phyloP scores from a whole-genome alignment of 106 monocot species.

The Cymbidium sinense region DNA sequence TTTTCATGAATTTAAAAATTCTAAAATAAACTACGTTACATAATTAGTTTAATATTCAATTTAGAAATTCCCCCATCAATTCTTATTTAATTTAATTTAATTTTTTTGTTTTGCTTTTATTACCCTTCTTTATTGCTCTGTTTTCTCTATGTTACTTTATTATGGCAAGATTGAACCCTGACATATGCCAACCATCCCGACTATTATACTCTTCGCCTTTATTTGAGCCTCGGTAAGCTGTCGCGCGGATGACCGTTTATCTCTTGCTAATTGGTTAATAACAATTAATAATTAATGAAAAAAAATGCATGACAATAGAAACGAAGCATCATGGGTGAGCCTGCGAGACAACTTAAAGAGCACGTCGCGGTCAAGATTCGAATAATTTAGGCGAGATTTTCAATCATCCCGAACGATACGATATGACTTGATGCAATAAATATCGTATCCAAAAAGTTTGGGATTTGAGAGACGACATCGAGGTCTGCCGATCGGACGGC shows the following conservation, averaged over 20 bases:
- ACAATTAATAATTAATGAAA: no score
- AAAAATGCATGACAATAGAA: neutral
- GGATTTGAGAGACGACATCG: no score
- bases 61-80: neutral
- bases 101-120: no score
- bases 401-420: neutral
- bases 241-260: neutral
- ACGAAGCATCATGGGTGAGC: neutral
- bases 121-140: neutral
- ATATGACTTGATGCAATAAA: neutral
- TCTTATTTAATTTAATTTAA: neutral
- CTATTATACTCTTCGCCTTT: neutral
- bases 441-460: neutral
- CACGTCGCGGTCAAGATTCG: slow-evolving; percentile 4
- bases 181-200: slow-evolving; percentile 3
- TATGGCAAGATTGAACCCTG: slow-evolving; percentile 4
- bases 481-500: no score
- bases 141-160: neutral
- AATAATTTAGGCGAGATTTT: slow-evolving; percentile 1
- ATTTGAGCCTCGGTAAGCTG: neutral
- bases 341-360: neutral
- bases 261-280: no score
- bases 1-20: no score
- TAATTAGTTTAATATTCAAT: neutral
- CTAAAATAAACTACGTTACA: neutral